Evolutionary conservation across 2,329 filamentous ascomycete species (phyloP), one percentile per base, ranked within the genome.

Genomic region (Tympanopsis confertula): DNA sequence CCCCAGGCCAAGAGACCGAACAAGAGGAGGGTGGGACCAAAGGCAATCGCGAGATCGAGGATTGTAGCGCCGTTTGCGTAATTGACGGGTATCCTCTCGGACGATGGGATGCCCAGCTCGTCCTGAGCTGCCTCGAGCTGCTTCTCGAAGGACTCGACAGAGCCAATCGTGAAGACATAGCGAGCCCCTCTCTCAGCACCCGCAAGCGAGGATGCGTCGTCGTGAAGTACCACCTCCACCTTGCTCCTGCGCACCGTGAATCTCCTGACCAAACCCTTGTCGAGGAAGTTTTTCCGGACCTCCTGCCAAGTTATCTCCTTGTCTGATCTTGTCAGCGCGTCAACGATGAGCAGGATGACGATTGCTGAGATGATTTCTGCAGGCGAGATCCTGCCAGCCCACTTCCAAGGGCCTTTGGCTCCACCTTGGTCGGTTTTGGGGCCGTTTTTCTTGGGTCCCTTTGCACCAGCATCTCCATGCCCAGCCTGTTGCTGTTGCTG

Each of bases 301-400:
- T 98, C 91, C 62, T 98, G 88, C 86, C 87, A 98, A 39, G 91
- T 96, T 41, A 98, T 95, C 55, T 98, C 89, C 52, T 78, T 69
- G 39, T 65, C 68, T 44, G 68, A 70, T 44, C 83, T 78, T 15
- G 71, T 70, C 3, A 78, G 79, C 41, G 7, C n/a, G 7, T 26
- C 22, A n/a, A 86, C 70, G 40, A 89, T 62, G 45, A 74, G 67
- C 39, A 70, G 65, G 57, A 76, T 81, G 35, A 79, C 54, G 39
- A 82, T 64, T 52, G 78, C 83, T 12, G 74, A 63, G 22, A 79
- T 58, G 47, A 84, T 69, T 14, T 70, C 60, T 20, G 69, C 68
- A 35, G 79, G 13, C 20, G 55, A 29, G 20, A 55, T 40, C 7
- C 49, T 46, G 36, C 45, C 46, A 22, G 44, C n/a, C n/a, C n/a